Percentiles rank a stretch among this genome's conserved stretches.
These are phyloP conservation scores for Tetrahymena borealis DNA, from an alignment of 73 alveolate species.

Conservation along the genomic window DNA sequence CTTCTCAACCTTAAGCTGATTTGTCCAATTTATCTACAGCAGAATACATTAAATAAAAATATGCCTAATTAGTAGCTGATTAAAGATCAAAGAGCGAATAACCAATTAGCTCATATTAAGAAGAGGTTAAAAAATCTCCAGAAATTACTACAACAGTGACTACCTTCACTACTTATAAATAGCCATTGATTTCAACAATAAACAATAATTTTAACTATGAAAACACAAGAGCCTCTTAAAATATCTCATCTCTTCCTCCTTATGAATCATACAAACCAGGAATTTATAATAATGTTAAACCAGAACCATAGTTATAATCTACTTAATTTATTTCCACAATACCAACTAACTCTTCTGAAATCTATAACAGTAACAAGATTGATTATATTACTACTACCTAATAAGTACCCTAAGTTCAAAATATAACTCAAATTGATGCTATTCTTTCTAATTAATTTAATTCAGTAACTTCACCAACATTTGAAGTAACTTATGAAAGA, in stretches of 20 bases:
- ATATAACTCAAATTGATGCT: too few relatives aligned
- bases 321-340: too few relatives aligned
- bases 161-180: background rate
- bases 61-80: background rate
- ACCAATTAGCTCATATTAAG: background rate
- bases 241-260: background rate
- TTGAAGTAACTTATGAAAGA: background rate
- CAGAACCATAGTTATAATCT: too few relatives aligned
- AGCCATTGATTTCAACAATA: background rate
- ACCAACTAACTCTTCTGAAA: too few relatives aligned
- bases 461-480: too few relatives aligned
- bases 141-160: background rate
- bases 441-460: too few relatives aligned
- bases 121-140: background rate
- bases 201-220: background rate
- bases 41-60: background rate
- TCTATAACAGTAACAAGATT: too few relatives aligned
- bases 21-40: background rate
- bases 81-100: background rate
- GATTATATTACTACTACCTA: too few relatives aligned
- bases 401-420: too few relatives aligned
- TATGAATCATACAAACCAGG: background rate
- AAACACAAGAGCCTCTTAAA: background rate
- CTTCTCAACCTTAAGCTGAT: background rate
- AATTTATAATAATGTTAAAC: too few relatives aligned